Conservation (phyloP, 2,329 filamentous ascomycete genomes). For the Penicillium sp. region DNA sequence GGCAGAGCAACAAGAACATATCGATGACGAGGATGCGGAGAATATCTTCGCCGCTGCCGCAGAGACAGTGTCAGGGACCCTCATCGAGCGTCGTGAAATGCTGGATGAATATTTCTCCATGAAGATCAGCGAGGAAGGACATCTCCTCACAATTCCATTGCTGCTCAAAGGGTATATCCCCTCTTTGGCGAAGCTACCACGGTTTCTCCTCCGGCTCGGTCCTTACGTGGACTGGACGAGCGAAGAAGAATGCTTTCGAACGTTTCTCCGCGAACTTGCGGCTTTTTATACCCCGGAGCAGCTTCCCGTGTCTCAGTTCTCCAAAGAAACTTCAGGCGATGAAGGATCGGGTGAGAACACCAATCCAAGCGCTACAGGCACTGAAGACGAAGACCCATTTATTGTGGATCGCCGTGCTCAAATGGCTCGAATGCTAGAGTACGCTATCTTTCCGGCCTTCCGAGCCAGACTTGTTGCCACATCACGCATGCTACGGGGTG, state of each 20-base stretch:
- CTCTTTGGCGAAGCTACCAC: conserved; percentile 78
- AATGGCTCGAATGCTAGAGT: conserved; percentile 73
- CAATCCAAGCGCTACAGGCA: conserved; percentile 9
- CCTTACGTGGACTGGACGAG: conserved; percentile 83
- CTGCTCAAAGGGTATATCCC: conserved; percentile 87
- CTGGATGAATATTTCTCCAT: conserved; percentile 89
- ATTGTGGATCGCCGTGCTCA: conserved; percentile 59
- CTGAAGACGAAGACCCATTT: conserved; percentile 50
- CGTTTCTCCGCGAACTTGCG: conserved; percentile 81
- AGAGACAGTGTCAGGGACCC: conserved; percentile 61
- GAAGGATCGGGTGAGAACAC: not conserved
- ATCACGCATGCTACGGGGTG: conserved; percentile 67
- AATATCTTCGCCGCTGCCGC: conserved; percentile 65
- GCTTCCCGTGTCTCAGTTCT: conserved; percentile 55
- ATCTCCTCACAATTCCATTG: conserved; percentile 75
- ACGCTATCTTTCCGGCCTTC: conserved; percentile 86
- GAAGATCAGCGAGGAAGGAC: conserved; percentile 72
- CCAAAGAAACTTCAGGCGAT: not conserved
- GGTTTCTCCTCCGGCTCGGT: conserved; percentile 81
- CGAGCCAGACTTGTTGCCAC: conserved; percentile 80
- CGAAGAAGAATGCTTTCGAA: conserved; percentile 81
- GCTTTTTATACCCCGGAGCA: conserved; percentile 88
- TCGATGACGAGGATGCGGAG: conserved; percentile 35
- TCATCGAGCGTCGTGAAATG: conserved; percentile 79
- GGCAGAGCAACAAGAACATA: conserved; percentile 58